These are phyloP conservation scores for Chlamydomonas sphaeroides DNA, from an alignment of 139 green algal species.

Conservation along the genomic window DNA sequence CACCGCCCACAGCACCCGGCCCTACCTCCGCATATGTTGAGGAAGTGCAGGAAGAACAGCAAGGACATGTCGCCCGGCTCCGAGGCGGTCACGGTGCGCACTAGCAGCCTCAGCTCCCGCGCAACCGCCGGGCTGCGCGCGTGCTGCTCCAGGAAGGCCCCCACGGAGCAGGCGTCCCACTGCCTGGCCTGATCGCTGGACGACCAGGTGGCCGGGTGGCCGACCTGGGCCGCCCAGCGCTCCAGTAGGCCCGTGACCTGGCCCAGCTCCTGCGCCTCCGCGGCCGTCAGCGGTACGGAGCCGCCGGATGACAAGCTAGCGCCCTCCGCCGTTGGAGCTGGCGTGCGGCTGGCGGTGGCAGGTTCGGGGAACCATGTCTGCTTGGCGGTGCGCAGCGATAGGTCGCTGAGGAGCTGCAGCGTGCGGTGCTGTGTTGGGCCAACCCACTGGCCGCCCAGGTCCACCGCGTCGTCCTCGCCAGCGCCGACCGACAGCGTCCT, in stretches of 20 bases:
- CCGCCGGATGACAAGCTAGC: not conserved
- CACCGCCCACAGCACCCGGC: too few species aligned
- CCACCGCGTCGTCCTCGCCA: not conserved
- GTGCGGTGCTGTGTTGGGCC: not conserved
- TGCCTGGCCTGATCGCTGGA: not conserved
- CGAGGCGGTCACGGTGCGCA: not conserved
- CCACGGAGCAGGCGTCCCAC: not conserved
- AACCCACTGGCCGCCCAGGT: conserved; percentile 22
- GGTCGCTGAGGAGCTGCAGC: not conserved
- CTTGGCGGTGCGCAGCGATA: not conserved
- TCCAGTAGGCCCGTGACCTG: not conserved
- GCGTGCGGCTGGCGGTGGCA: not conserved
- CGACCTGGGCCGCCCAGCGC: not conserved
- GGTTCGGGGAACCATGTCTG: not conserved
- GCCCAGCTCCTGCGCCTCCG: not conserved
- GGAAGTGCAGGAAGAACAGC: conserved; percentile 12
- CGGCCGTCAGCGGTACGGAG: not conserved
- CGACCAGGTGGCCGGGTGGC: not conserved
- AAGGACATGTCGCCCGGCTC: not conserved
- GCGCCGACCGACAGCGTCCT: not conserved
- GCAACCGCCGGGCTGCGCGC: not conserved
- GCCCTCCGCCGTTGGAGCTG: not conserved
- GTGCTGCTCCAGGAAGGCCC: not conserved
- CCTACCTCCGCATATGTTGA: not conserved
- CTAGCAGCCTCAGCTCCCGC: conserved; percentile 9